Base-by-base conservation (phyloP, 176 grass and related monocot species). In the Saccharum spontaneum region DNA sequence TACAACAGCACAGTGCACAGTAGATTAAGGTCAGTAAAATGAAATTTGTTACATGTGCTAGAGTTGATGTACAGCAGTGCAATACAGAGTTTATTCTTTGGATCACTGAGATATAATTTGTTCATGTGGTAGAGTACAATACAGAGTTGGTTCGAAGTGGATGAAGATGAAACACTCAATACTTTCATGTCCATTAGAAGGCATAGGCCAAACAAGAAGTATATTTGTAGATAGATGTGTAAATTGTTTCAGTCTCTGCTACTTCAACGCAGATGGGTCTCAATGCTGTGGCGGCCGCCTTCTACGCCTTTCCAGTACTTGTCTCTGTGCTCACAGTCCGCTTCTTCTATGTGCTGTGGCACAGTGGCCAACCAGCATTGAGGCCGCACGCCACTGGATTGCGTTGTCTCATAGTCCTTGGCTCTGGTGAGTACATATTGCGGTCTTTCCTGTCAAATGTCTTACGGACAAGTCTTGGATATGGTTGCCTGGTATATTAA, bases 361-460 rank as follows among this genome's bases (percentile, higher is more conserved):
- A 59, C 72, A 89, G 77, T 24, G 77, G 92, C 74, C 83, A 50
- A 14, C 87, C 84, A 28, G 59, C 31, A 43, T 71, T 79, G 33
- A 75, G 37, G 68, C 46, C 62, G 14, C 4, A 3, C n/a, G 13
- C 50, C 7, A 57, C 72, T 12, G 50, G 46, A 40, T 20, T 92
- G 79, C 87, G 84, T 68, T 89, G 80, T 60, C 84, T 94, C 77
- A 72, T 92, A 77, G 62, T 92, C 50, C 92, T 94, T 18, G 90
- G 90, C 8, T 92, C 92, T 11, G 87, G 92, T 94, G 75, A 77
- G 86, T 83, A 34, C 64, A 1, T 40, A 52, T 61, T 89, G 44
- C 59, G n/a, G 9, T 61, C 22, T 61, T n/a, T 48, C 44, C 52
- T 28, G 31, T 76, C n/a, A 60, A 45, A 77, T 38, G 28, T 49